These are phyloP conservation scores for Coemansia reversa DNA, from an alignment of 192 early-diverging fungal species.

Conservation along the genomic window DNA sequence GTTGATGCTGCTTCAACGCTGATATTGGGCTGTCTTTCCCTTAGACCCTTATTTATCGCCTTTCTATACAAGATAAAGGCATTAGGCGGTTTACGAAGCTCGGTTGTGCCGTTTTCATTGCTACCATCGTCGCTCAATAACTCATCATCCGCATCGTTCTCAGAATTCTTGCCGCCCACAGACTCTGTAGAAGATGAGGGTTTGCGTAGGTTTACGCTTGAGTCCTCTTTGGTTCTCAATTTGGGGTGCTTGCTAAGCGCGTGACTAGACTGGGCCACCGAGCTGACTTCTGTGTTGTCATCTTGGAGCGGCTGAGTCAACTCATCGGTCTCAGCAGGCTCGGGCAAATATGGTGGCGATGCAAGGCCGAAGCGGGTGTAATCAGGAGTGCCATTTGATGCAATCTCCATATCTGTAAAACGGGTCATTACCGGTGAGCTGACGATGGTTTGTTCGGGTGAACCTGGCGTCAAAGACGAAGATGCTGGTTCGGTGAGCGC, in stretches of 20 bases:
- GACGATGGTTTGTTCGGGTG: background rate
- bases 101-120: slow-evolving; percentile 3
- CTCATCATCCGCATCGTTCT: background rate
- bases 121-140: background rate
- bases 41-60: slow-evolving; percentile 26
- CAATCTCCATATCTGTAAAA: background rate
- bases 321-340: background rate
- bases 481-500: background rate
- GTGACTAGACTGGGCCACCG: background rate
- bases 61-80: slow-evolving; percentile 46
- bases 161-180: background rate
- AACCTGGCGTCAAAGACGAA: background rate
- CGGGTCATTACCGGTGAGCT: background rate
- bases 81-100: slow-evolving; percentile 46
- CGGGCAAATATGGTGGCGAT: background rate
- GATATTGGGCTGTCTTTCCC: slow-evolving; percentile 15
- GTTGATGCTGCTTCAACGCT: slow-evolving; percentile 35
- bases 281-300: background rate
- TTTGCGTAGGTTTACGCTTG: background rate
- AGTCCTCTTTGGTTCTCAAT: background rate
- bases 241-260: background rate
- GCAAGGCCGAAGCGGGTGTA: background rate
- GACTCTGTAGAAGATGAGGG: background rate
- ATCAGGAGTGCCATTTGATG: background rate
- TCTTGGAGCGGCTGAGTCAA: background rate